These are phyloP conservation scores for Xylaria sp. DNA, from an alignment of 2,329 filamentous ascomycete species.

Conservation along the genomic window DNA sequence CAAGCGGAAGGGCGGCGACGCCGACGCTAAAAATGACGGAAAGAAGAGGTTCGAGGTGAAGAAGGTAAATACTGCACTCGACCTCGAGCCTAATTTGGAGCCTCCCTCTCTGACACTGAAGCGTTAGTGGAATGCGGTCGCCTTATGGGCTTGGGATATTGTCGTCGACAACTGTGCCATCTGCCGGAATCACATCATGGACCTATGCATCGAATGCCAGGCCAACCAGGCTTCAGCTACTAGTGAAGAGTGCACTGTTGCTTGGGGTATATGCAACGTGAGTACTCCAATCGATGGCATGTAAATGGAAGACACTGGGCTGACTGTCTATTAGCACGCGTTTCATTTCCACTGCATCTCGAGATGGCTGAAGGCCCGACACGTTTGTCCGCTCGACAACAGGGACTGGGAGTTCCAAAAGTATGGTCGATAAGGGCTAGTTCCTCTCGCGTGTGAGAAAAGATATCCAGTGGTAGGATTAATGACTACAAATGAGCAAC, in stretches of 20 bases:
- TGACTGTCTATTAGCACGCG: constrained; percentile 73
- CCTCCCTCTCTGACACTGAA: constrained; percentile 23
- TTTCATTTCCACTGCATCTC: constrained; percentile 99
- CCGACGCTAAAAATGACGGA: constrained; percentile 63
- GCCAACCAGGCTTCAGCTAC: constrained; percentile 97
- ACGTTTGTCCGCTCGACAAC: constrained; percentile 97
- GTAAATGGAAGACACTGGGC: constrained; percentile 25
- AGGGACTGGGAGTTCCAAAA: constrained; percentile 99
- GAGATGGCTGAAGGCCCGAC: constrained; percentile 97
- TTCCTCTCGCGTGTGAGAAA: neutral
- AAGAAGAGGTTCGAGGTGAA: constrained; percentile 99
- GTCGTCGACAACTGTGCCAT: constrained; percentile 99
- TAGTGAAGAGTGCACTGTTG: constrained; percentile 97
- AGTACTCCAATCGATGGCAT: constrained; percentile 45
- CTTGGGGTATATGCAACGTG: constrained; percentile 99
- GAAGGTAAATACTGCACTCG: constrained; percentile 68
- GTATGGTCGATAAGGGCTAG: constrained; percentile 70
- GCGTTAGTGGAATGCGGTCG: constrained; percentile 92
- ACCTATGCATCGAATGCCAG: constrained; percentile 98
- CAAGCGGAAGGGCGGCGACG: constrained; percentile 55
- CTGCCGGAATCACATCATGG: constrained; percentile 99
- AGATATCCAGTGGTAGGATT: neutral
- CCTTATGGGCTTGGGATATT: constrained; percentile 99
- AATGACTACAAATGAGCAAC: neutral
- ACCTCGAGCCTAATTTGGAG: neutral